Base-by-base conservation (phyloP, 164 flowering plant genomes). In the Malania oleifera region DNA sequence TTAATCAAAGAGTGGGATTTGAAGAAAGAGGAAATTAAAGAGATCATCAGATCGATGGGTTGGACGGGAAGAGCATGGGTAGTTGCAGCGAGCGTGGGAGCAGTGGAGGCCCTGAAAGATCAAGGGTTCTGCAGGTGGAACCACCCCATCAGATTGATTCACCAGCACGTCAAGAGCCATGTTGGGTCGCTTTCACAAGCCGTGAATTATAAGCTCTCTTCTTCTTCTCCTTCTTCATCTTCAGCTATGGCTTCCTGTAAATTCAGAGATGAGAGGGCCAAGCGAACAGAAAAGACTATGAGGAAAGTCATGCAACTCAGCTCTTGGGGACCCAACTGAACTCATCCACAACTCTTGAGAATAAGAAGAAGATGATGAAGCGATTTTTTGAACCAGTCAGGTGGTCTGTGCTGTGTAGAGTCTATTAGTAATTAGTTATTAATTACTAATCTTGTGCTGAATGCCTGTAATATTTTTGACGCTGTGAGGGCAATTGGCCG, bases 51-150 rank as follows among this genome's bases (percentile, higher is more conserved):
- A 27, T 47, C 52, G 29, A 69, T 69, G 73, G 69, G 65, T 59
- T 37, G 58, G 10, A 14, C 54, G 38, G 43, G 46, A 23, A 67
- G 37, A 20, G 66, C 64, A 2, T 68, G 66, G 57, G 8, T 57
- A 0, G 74, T 52, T 17, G 77, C 74, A 23, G 72, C 64, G 8
- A 67, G 62, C 45, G 59, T 70, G 12, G 77, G 57, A 31, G 66
- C 63, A 8, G 72, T 73, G 53, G 74, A 73, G 74, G 74, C 69
- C 0, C 11, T 73, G 49, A 73, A 70, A 27, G 74, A 70, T 14
- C 77, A 73, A 25, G 77, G 77, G 2, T 35, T 73, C 10, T 61
- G 64, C 57, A 43, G 73, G n/a, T 66, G 77, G 77, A 73, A 65
- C n/a, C 47, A 66, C 50, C 13, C 70, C 1, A 17, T 69, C 10